Conservation (phyloP, 164 flowering plant species). For the Stephania japonica region DNA sequence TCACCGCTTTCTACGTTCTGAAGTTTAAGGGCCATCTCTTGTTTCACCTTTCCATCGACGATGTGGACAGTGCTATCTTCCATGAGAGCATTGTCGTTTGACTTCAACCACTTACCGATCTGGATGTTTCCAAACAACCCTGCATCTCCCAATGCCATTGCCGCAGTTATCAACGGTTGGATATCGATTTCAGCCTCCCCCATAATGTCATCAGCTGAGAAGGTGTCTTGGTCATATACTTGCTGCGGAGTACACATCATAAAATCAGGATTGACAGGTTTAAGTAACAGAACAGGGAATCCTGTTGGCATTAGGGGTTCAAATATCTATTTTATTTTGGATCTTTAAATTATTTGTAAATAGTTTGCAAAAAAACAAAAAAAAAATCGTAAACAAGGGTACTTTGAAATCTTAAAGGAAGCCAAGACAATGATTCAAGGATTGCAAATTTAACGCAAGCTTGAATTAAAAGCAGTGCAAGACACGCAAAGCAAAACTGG, state of each 20-base stretch:
- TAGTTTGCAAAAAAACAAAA: too few species aligned
- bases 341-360: too few species aligned
- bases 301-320: too few species aligned
- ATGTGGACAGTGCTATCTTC: constrained; percentile 82
- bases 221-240: constrained; percentile 83
- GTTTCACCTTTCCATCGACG: constrained; percentile 77
- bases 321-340: too few species aligned
- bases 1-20: constrained; percentile 95
- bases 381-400: too few species aligned
- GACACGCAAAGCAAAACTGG: too few species aligned
- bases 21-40: constrained; percentile 65
- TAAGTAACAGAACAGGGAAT: too few species aligned
- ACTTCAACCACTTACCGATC: constrained; percentile 97
- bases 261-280: too few species aligned
- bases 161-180: constrained; percentile 86
- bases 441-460: too few species aligned
- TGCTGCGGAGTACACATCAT: constrained; percentile 15
- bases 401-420: too few species aligned
- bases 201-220: constrained; percentile 97
- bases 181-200: constrained; percentile 94
- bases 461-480: too few species aligned
- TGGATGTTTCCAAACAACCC: constrained; percentile 84
- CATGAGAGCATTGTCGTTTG: constrained; percentile 73
- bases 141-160: constrained; percentile 73
- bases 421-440: too few species aligned